Percentiles rank a stretch among this genome's conserved stretches.
These are phyloP conservation scores for Nakaseomyces sp. DNA, from an alignment of 1,139 yeast species.

Conservation along the genomic window DNA sequence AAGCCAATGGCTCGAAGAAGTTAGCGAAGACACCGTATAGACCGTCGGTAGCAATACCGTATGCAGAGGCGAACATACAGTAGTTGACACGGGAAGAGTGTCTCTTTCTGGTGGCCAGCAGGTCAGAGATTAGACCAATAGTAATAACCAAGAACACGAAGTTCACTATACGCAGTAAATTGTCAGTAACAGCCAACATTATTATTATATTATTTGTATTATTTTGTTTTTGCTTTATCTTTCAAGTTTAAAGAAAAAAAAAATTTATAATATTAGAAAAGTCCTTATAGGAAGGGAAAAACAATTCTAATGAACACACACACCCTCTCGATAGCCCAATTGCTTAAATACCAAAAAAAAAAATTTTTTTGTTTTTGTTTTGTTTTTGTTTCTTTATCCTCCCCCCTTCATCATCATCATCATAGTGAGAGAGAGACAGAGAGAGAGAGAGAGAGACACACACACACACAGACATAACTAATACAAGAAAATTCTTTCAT, in stretches of 20 bases:
- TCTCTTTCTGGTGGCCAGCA: constrained; percentile 55
- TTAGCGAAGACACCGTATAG: constrained; percentile 74
- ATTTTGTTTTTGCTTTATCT: constrained; percentile 4
- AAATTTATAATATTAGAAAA: too few species aligned
- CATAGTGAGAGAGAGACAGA: too few species aligned
- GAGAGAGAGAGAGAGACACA: too few species aligned
- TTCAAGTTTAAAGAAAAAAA: too few species aligned
- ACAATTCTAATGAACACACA: too few species aligned
- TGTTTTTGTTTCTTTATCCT: too few species aligned
- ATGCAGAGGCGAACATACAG: constrained; percentile 78
- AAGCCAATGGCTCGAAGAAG: constrained; percentile 70
- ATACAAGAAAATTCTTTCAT: too few species aligned
- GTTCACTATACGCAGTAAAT: constrained; percentile 63
- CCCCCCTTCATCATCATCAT: too few species aligned
- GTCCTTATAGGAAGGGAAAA: too few species aligned
- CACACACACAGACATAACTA: too few species aligned
- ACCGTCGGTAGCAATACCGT: constrained; percentile 71
- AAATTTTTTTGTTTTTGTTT: not conserved
- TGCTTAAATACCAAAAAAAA: constrained; percentile 1
- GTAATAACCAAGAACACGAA: constrained; percentile 67
- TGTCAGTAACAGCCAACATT: constrained; percentile 49
- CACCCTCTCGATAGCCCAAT: not conserved
- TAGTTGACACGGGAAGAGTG: constrained; percentile 80
- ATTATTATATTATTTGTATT: constrained; percentile 7
- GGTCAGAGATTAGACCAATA: constrained; percentile 78